Evolutionary conservation across 208 protist species (phyloP).

Genomic region (Angomonas deanei): DNA sequence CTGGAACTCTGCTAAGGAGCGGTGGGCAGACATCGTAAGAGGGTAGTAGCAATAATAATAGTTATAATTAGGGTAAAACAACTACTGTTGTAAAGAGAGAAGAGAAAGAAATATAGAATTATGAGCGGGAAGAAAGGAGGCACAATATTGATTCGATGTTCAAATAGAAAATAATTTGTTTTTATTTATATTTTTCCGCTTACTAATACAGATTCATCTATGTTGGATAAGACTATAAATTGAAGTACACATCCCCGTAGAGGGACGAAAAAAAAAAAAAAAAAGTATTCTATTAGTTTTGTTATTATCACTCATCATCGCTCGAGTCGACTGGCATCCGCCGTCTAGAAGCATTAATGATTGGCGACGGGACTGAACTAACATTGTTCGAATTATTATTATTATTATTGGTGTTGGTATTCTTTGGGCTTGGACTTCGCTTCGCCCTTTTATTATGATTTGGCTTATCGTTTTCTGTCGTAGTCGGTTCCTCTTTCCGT

Average conservation of each 20-base stretch:
- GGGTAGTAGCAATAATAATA: conserved; percentile 5
- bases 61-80: neutral
- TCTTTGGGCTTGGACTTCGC: neutral
- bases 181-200: too few species aligned
- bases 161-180: too few species aligned
- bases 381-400: too few species aligned
- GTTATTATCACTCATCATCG: neutral
- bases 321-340: neutral
- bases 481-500: neutral
- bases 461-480: neutral
- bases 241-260: too few species aligned
- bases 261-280: too few species aligned
- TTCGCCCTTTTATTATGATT: neutral
- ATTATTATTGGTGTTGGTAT: neutral
- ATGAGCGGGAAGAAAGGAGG: too few species aligned
- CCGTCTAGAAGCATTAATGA: too few species aligned
- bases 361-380: too few species aligned
- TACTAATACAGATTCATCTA: too few species aligned
- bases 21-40: conserved; percentile 15
- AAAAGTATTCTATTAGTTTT: too few species aligned
- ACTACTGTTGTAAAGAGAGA: neutral
- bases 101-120: conserved; percentile 7
- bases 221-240: too few species aligned
- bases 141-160: too few species aligned
- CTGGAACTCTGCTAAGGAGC: conserved; percentile 69